A percentile compares a stretch with the other conserved stretches of the same genome.
phyloP scores from a whole-genome alignment of 495 filamentous ascomycete genomes.

The Bacidia gigantensis region DNA sequence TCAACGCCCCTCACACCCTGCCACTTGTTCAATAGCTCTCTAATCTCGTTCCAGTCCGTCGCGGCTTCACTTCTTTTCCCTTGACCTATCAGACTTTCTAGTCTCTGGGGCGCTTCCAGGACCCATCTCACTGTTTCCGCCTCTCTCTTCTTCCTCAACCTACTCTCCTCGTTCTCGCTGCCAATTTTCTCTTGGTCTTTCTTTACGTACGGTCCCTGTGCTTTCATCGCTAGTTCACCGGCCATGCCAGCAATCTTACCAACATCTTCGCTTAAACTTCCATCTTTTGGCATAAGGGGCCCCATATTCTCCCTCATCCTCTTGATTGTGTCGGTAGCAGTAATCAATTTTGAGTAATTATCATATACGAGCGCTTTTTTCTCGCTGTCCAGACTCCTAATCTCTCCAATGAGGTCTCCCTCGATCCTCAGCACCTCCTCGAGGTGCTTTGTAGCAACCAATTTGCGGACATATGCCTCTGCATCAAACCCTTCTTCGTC shows the following conservation, averaged over 20 bases:
- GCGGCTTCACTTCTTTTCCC: conserved; percentile 42
- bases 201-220: too few relatives aligned
- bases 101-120: conserved; percentile 40
- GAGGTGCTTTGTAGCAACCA: conserved; percentile 23
- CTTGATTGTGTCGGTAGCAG: conserved; percentile 86
- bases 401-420: conserved; percentile 55
- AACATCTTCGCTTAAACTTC: conserved; percentile 64
- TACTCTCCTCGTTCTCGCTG: conserved; percentile 23
- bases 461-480: conserved; percentile 10
- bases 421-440: conserved; percentile 51
- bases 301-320: conserved; percentile 70
- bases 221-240: conserved; percentile 40
- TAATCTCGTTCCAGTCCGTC: conserved; percentile 43
- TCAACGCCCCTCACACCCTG: conserved; percentile 45
- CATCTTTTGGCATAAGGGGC: conserved; percentile 52
- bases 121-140: conserved; percentile 62
- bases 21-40: conserved; percentile 36
- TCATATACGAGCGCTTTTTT: conserved; percentile 95
- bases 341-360: conserved; percentile 92
- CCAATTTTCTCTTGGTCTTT: conserved; percentile 26
- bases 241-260: conserved; percentile 71
- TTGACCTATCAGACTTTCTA: conserved; percentile 34
- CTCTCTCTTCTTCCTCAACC: conserved; percentile 38
- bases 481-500: conserved; percentile 32
- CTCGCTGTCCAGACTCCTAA: conserved; percentile 82